Evolutionary conservation across 805 yeast genomes (phyloP), one percentile per base, ranked within the genome.

Genomic region (Nakazawaea molendinolei): DNA sequence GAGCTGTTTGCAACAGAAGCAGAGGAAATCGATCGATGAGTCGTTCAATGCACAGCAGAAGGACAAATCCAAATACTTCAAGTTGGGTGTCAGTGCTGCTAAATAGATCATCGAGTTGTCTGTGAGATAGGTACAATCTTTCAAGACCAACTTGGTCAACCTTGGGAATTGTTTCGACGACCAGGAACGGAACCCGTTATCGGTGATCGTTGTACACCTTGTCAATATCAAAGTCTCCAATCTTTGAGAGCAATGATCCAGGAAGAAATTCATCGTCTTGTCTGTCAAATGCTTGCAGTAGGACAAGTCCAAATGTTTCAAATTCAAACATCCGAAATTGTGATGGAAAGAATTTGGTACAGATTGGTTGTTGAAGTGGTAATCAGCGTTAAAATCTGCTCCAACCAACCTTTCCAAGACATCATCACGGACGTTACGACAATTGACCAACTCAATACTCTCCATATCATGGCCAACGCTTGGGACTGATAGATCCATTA

Each of bases 11-110:
- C 86, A 80, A n/a, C 84, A 82, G 13, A 77, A 57, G 42, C 82
- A 69, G 15, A 83, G 53, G 2, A 79, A 74, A 44, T 82, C 86
- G 19, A 83, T 61, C 3, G 89, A 68, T 25, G 73, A 67, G 49
- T 83, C 89, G 8, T 83, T 72, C 31, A 83, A 55, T 3, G 85
- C 79, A 57, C 90, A 82, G 52, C 92, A 83, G 48, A 83, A 83
- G 13, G 81, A 77, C 30, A 81, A 57, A 46, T 81, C 80, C 28
- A 83, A 55, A 13, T 60, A 60, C 44, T 69, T 72, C 41, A 83
- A 60, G 37, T 65, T 66, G 14, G 73, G 75, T 14, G 84, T 80
- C 7, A 82, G 68, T 16, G 71, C 65, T 5, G 84, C 79, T 23
- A 83, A 57, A 2, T 79, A 66, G 15, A 74, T 67, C 24, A 82